Conservation (phyloP, 2,329 filamentous ascomycete genomes). For the Botryotinia calthae region DNA sequence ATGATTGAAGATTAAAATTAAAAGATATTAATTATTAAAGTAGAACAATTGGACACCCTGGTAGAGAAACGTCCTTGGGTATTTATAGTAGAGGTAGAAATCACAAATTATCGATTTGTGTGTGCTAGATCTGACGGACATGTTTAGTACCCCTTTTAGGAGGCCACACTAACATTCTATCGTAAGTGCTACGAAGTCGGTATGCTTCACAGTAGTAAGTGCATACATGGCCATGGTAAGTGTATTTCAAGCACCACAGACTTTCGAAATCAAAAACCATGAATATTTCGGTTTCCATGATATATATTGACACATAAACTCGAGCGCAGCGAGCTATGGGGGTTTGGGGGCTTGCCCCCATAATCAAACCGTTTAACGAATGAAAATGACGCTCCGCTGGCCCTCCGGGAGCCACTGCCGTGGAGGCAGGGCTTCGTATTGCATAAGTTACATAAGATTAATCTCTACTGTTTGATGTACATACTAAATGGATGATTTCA, state of each 20-base stretch:
- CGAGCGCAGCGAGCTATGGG: not conserved
- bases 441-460: not conserved
- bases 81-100: not conserved
- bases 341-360: not conserved
- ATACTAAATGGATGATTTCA: not conserved
- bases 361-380: not conserved
- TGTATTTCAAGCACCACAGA: too few species aligned
- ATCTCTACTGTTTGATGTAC: not conserved
- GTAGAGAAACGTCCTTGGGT: not conserved
- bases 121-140: not conserved
- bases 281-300: not conserved
- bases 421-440: not conserved
- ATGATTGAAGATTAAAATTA: not conserved
- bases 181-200: too few species aligned
- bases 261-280: not conserved
- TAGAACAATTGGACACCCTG: not conserved
- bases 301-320: not conserved
- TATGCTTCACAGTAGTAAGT: not conserved
- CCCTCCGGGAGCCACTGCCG: not conserved
- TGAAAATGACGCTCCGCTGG: not conserved
- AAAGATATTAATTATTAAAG: not conserved
- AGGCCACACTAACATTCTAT: too few species aligned
- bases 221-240: too few species aligned
- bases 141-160: not conserved
- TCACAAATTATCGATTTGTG: not conserved